These are phyloP conservation scores for Populus hybrid DNA, from an alignment of 441 rosid species.

Conservation along the genomic window DNA sequence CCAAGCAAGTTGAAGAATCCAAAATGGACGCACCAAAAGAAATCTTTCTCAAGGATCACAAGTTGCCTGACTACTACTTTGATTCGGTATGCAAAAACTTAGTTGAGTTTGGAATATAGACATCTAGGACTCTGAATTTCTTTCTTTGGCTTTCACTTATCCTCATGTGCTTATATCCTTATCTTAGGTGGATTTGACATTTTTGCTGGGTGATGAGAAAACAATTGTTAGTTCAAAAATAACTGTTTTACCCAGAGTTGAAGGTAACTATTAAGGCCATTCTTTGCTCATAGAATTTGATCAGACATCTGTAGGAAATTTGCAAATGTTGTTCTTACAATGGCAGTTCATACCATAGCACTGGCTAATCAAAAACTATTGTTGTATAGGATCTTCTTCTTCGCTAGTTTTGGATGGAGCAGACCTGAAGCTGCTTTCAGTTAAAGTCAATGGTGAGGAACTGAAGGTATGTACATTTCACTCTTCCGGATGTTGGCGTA, in stretches of 20 bases:
- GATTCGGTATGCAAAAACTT: conserved; percentile 47
- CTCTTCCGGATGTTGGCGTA: neutral
- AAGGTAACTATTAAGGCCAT: conserved; percentile 47
- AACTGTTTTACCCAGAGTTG: conserved; percentile 63
- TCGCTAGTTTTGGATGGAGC: conserved; percentile 83
- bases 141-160: conserved; percentile 12
- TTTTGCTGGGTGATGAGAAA: conserved; percentile 86
- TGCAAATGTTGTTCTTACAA: neutral
- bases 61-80: conserved; percentile 88
- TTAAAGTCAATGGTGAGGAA: conserved; percentile 62
- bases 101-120: neutral
- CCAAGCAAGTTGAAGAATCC: conserved; percentile 62
- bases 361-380: conserved; percentile 2
- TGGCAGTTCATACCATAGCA: neutral
- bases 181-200: conserved; percentile 75
- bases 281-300: conserved; percentile 2
- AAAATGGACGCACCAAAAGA: conserved; percentile 85
- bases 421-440: conserved; percentile 66
- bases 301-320: neutral
- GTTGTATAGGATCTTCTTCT: conserved; percentile 54
- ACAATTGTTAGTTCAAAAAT: conserved; percentile 86
- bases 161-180: conserved; percentile 12
- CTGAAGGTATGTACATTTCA: conserved; percentile 53
- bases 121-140: neutral
- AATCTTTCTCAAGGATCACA: conserved; percentile 90